phyloP scores from a whole-genome alignment of 768 basidiomycete species.

The Sarcomyxa edulis region DNA sequence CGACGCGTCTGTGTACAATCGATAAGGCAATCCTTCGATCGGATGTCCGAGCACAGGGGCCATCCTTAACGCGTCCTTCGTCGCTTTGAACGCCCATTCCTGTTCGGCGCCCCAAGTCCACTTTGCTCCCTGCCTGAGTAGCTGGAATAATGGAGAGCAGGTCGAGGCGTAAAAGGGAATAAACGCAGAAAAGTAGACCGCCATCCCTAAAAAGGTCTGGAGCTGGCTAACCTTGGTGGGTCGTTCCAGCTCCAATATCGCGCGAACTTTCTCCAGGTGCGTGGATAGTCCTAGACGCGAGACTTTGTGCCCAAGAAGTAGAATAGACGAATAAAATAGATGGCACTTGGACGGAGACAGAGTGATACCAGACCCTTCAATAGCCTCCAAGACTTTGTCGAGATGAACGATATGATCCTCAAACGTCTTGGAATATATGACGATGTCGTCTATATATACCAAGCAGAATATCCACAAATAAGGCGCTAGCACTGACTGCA shows the following conservation, averaged over 20 bases:
- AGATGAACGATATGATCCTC: not conserved
- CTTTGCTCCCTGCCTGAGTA: conserved; percentile 20
- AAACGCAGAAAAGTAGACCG: conserved; percentile 30
- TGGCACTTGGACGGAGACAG: conserved; percentile 24
- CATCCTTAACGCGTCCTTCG: conserved; percentile 9
- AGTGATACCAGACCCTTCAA: conserved; percentile 17
- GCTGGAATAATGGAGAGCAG: conserved; percentile 24
- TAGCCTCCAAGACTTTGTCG: too few relatives aligned
- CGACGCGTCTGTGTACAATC: too few relatives aligned
- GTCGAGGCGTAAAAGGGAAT: conserved; percentile 30
- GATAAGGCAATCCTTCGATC: conserved; percentile 15
- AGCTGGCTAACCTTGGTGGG: conserved; percentile 31
- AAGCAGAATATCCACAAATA: too few relatives aligned
- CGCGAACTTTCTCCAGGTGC: too few relatives aligned
- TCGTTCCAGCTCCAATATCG: conserved; percentile 39
- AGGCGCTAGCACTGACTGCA: too few relatives aligned
- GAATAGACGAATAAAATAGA: too few relatives aligned
- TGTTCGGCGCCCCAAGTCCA: conserved; percentile 15
- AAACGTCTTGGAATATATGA: conserved; percentile 18
- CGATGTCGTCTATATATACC: conserved; percentile 29
- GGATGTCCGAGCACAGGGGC: conserved; percentile 29
- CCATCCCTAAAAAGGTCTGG: too few relatives aligned
- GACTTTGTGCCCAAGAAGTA: too few relatives aligned
- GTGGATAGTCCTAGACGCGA: too few relatives aligned
- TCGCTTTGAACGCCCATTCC: not conserved